Evolutionary conservation across 2,329 filamentous ascomycete genomes (phyloP).

Genomic region (Shiraia bambusicola): DNA sequence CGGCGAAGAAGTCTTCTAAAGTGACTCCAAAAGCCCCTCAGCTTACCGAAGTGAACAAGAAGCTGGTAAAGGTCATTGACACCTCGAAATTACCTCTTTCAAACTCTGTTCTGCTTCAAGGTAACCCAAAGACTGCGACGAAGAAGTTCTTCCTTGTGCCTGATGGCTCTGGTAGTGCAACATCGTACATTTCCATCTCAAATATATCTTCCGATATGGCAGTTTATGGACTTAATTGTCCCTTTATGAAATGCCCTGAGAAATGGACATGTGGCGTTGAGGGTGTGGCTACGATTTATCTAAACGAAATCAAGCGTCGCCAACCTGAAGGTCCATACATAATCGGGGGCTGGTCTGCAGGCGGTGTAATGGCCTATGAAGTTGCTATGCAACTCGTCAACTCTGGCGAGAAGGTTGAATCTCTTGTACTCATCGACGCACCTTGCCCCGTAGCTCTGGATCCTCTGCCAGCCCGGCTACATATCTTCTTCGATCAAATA

Average conservation of each 20-base stretch:
- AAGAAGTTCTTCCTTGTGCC: slow-evolving; percentile 57
- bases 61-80: slow-evolving; percentile 45
- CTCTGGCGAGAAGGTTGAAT: slow-evolving; percentile 52
- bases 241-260: slow-evolving; percentile 69
- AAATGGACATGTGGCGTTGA: slow-evolving; percentile 67
- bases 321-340: slow-evolving; percentile 64
- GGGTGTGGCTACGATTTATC: slow-evolving; percentile 65
- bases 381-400: slow-evolving; percentile 52
- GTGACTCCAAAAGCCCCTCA: slow-evolving; percentile 34
- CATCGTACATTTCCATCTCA: slow-evolving; percentile 65
- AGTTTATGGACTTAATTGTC: slow-evolving; percentile 64
- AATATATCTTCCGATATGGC: slow-evolving; percentile 55
- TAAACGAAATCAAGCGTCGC: slow-evolving; percentile 69
- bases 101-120: slow-evolving; percentile 59
- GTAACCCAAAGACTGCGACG: slow-evolving; percentile 57
- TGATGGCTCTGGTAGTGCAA: slow-evolving; percentile 61
- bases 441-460: slow-evolving; percentile 55
- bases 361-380: slow-evolving; percentile 58
- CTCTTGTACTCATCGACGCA: slow-evolving; percentile 56
- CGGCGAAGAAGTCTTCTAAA: slow-evolving; percentile 20
- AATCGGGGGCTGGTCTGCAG: slow-evolving; percentile 58
- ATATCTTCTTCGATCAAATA: slow-evolving; percentile 71
- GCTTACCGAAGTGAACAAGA: slow-evolving; percentile 53
- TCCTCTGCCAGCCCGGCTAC: slow-evolving; percentile 57
- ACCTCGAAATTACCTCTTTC: slow-evolving; percentile 50